These are phyloP conservation scores for Avena eriantha DNA, from an alignment of 176 grass and related monocot species.

Conservation along the genomic window DNA sequence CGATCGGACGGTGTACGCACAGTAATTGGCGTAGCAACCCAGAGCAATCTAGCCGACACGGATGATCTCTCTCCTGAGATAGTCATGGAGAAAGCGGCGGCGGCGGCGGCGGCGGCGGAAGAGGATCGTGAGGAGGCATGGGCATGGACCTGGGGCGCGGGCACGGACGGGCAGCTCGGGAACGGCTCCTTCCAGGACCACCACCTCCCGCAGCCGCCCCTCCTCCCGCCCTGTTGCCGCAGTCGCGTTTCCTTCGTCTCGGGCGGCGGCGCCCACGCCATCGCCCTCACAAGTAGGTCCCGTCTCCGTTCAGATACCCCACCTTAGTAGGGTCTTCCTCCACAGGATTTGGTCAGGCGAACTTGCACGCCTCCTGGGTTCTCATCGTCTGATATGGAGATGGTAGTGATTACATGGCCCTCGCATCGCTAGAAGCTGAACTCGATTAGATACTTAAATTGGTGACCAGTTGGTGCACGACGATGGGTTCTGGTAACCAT, in stretches of 20 bases:
- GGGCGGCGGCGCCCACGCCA: conserved; percentile 84
- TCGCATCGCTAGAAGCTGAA: not conserved
- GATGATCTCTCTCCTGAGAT: not conserved
- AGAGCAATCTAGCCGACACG: not conserved
- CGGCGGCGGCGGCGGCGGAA: conserved; percentile 9
- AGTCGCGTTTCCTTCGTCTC: conserved; percentile 62
- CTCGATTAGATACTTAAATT: not conserved
- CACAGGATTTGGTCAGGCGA: not conserved
- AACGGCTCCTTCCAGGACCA: conserved; percentile 59
- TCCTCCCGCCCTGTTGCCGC: conserved; percentile 50
- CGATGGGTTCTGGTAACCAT: not conserved
- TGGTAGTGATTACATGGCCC: not conserved
- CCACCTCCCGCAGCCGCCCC: conserved; percentile 63
- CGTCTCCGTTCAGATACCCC: not conserved
- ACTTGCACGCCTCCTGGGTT: not conserved
- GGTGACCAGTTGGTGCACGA: not conserved
- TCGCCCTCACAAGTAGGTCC: conserved; percentile 68
- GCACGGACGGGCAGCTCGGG: conserved; percentile 89
- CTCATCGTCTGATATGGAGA: not conserved
- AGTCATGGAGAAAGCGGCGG: conserved; percentile 26
- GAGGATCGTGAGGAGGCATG: conserved; percentile 38
- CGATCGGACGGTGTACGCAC: not conserved
- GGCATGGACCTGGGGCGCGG: conserved; percentile 88
- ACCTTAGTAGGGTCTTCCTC: not conserved
- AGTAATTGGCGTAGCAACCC: not conserved